Conservation (phyloP, 345 rosid species). For the Sisymbrium altissimum region DNA sequence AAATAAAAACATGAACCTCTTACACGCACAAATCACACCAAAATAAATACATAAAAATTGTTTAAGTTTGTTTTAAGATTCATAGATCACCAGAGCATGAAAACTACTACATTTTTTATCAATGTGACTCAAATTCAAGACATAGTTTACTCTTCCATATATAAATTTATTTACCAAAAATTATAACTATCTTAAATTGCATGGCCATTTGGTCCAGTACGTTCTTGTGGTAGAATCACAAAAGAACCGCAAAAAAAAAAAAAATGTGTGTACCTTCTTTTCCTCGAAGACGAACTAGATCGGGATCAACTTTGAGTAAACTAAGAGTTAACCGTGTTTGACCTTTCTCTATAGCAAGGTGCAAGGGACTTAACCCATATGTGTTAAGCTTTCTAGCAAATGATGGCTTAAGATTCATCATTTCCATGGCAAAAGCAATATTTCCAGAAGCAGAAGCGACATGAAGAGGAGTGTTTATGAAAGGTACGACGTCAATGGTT, state of each 20-base stretch:
- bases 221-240: not conserved
- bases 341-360: conserved; percentile 14
- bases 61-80: no score
- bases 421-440: conserved; percentile 28
- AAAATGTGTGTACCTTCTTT: conserved; percentile 5
- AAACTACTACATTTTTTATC: no score
- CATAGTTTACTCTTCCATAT: no score
- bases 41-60: no score
- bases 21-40: not conserved
- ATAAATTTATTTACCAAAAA: no score
- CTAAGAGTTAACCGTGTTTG: not conserved
- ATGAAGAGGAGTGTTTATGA: conserved; percentile 39
- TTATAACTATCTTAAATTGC: no score
- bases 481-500: conserved; percentile 19
- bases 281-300: conserved; percentile 24
- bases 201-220: no score
- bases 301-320: conserved; percentile 9
- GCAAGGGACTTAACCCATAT: conserved; percentile 31
- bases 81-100: no score
- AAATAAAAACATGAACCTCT: not conserved
- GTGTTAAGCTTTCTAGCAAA: conserved; percentile 33
- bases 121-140: no score
- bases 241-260: no score
- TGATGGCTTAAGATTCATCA: conserved; percentile 36
- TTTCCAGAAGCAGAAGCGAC: conserved; percentile 31